Percentiles rank a stretch among this genome's conserved stretches.
phyloP scores from a whole-genome alignment of 1,139 yeast species.

The Insectozyma bohioensis region DNA sequence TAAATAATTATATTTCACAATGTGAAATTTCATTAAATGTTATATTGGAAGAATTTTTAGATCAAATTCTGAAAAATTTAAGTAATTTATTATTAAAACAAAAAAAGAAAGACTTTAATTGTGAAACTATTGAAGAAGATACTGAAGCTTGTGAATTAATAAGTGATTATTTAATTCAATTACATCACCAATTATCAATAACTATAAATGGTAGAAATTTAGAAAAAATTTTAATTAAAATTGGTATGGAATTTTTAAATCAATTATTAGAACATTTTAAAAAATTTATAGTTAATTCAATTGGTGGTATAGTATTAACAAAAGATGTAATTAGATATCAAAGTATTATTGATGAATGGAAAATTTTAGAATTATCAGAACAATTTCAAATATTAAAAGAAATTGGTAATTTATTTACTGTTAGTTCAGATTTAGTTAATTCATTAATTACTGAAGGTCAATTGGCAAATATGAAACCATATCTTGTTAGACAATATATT shows the following conservation, averaged over 20 bases:
- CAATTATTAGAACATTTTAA: conserved; percentile 72
- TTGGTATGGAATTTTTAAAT: conserved; percentile 62
- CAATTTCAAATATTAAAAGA: conserved; percentile 75
- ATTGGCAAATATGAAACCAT: conserved; percentile 66
- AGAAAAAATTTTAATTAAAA: conserved; percentile 49
- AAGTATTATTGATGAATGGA: conserved; percentile 71
- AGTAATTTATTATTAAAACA: conserved; percentile 33
- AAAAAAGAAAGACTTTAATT: conserved; percentile 32
- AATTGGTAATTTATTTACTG: conserved; percentile 82
- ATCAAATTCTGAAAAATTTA: conserved; percentile 20
- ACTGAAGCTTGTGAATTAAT: conserved; percentile 70
- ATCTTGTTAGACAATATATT: conserved; percentile 66
- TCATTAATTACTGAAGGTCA: conserved; percentile 84
- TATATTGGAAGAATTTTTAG: conserved; percentile 60
- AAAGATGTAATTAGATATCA: conserved; percentile 83
- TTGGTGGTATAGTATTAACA: conserved; percentile 84
- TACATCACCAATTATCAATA: conserved; percentile 33
- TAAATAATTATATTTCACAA: conserved; percentile 65
- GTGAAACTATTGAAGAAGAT: conserved; percentile 57
- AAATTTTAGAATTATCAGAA: conserved; percentile 60
- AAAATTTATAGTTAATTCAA: conserved; percentile 71
- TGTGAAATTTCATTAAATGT: conserved; percentile 71
- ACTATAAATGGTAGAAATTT: conserved; percentile 56
- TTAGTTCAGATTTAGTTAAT: conserved; percentile 63
- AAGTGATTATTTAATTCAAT: conserved; percentile 50